Conservation (phyloP, 2,329 filamentous ascomycete genomes). For the Coniochaeta sp. region DNA sequence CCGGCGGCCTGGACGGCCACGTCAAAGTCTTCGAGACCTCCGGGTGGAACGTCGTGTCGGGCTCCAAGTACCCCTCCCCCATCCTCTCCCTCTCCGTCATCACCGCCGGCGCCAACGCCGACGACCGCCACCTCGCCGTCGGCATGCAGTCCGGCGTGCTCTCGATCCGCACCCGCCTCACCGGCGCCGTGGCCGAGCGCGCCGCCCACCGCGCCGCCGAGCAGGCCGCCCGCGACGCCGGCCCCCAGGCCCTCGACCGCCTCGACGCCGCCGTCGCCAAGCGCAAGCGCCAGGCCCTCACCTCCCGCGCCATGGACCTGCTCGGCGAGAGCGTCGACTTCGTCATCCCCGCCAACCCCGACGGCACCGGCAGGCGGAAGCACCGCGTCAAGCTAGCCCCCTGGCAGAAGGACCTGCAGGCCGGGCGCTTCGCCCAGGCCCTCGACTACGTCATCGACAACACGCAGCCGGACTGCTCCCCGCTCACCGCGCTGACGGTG, state of each 20-base stretch:
- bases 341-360: conserved; percentile 65
- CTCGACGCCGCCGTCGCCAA: conserved; percentile 64
- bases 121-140: conserved; percentile 89
- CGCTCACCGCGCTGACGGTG: conserved; percentile 63
- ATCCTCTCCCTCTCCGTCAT: conserved; percentile 80
- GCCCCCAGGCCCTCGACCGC: conserved; percentile 65
- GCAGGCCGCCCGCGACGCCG: conserved; percentile 70
- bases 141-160: conserved; percentile 93
- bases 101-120: conserved; percentile 54
- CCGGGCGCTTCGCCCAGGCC: conserved; percentile 67
- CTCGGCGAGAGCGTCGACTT: conserved; percentile 81
- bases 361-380: conserved; percentile 33
- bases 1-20: conserved; percentile 87
- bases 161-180: conserved; percentile 81
- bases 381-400: conserved; percentile 53
- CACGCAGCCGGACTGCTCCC: conserved; percentile 41
- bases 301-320: conserved; percentile 59
- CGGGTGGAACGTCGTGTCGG: conserved; percentile 93
- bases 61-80: conserved; percentile 86
- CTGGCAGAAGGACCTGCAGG: conserved; percentile 79
- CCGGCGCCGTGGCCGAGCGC: conserved; percentile 73
- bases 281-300: conserved; percentile 50
- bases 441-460: conserved; percentile 69
- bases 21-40: conserved; percentile 95
- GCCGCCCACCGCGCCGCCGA: conserved; percentile 66